Percentiles rank a stretch among this genome's conserved stretches.
Conservation (phyloP, 345 rosid species). For the Rhizophora mangle region DNA sequence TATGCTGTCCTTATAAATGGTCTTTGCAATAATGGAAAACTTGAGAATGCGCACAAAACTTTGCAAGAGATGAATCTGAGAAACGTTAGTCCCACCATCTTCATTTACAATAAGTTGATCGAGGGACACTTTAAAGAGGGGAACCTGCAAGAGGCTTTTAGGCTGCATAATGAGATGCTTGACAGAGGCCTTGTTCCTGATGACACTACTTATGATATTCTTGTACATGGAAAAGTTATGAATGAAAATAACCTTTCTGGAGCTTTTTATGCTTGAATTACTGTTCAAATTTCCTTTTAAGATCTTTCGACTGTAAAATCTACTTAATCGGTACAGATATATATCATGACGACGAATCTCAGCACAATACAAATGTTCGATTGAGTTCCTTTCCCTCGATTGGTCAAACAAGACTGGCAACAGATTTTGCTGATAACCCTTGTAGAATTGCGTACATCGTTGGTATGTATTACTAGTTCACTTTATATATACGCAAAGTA, state of each 20-base stretch:
- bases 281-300: background rate
- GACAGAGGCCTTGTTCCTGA: conserved; percentile 73
- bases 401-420: no score
- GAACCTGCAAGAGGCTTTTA: conserved; percentile 62
- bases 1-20: conserved; percentile 56
- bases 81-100: conserved; percentile 49
- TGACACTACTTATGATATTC: conserved; percentile 61
- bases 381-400: no score
- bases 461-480: no score
- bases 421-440: no score
- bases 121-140: conserved; percentile 68
- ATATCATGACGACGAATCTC: no score
- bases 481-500: no score
- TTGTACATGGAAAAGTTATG: conserved; percentile 43
- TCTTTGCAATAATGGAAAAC: conserved; percentile 51
- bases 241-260: conserved; percentile 1
- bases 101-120: conserved; percentile 60
- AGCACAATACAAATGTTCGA: no score
- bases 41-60: conserved; percentile 52
- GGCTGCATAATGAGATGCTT: conserved; percentile 80
- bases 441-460: no score
- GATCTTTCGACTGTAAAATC: background rate
- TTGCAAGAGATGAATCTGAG: conserved; percentile 62
- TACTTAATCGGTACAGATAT: no score
- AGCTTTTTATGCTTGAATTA: conserved; percentile 1